phyloP scores from a whole-genome alignment of 2,329 filamentous ascomycete species.

The Aspergillus sclerotialis region DNA sequence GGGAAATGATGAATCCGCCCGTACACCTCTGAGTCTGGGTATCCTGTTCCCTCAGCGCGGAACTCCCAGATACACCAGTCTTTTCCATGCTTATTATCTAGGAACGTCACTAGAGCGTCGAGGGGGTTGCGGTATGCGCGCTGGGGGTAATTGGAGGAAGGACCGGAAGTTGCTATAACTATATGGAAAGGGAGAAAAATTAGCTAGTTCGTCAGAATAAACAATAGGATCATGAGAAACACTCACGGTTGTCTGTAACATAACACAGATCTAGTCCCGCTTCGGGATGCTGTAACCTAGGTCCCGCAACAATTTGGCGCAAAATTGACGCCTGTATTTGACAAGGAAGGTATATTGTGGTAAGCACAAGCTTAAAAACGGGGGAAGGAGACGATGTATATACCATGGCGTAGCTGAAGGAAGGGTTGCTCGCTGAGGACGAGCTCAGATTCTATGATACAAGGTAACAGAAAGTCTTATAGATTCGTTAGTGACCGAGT shows the following conservation, averaged over 20 bases:
- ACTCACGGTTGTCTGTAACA: slow-evolving; percentile 66
- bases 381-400: too few species aligned
- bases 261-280: slow-evolving; percentile 92
- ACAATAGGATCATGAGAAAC: not conserved
- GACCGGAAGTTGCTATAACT: slow-evolving; percentile 72
- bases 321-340: slow-evolving; percentile 60
- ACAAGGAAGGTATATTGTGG: slow-evolving; percentile 10
- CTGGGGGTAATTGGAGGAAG: slow-evolving; percentile 81
- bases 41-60: slow-evolving; percentile 90
- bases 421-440: not conserved
- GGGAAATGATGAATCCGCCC: slow-evolving; percentile 82
- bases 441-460: too few species aligned
- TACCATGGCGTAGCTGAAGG: not conserved
- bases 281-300: slow-evolving; percentile 75
- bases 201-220: not conserved
- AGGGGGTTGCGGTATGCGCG: slow-evolving; percentile 91
- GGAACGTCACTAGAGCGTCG: slow-evolving; percentile 75
- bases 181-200: not conserved
- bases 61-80: slow-evolving; percentile 99
- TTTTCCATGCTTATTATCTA: slow-evolving; percentile 74
- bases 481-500: too few species aligned
- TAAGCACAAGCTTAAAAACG: too few species aligned
- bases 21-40: slow-evolving; percentile 85
- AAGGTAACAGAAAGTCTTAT: too few species aligned
- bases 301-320: slow-evolving; percentile 85